phyloP scores from a whole-genome alignment of 2,329 filamentous ascomycete genomes.

The Diplodia intermedia region DNA sequence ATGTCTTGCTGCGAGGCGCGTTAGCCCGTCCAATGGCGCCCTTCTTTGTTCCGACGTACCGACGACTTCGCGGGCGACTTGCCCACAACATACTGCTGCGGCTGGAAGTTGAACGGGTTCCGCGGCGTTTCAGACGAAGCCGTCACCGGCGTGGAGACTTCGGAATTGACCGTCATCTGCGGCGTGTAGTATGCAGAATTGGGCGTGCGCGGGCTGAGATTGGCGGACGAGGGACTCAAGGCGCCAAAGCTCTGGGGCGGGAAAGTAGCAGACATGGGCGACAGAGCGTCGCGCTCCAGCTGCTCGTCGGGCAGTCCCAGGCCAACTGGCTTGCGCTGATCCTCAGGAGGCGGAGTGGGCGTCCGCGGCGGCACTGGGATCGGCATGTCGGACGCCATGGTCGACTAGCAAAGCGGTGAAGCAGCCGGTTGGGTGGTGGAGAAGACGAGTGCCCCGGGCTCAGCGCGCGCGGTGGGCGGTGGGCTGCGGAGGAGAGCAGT shows the following conservation, averaged over 20 bases:
- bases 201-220: conserved; percentile 41
- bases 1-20: conserved; percentile 71
- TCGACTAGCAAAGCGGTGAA: conserved; percentile 34
- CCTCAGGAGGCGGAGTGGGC: conserved; percentile 68
- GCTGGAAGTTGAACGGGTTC: conserved; percentile 94
- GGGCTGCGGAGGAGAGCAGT: not conserved
- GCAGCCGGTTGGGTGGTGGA: conserved; percentile 35
- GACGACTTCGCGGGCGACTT: conserved; percentile 79
- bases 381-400: conserved; percentile 65
- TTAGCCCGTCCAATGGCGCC: not conserved
- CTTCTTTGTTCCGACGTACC: conserved; percentile 56
- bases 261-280: conserved; percentile 50
- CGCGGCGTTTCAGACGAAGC: conserved; percentile 76
- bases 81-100: conserved; percentile 57
- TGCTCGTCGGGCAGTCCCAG: conserved; percentile 43
- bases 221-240: conserved; percentile 58
- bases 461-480: too few relatives aligned
- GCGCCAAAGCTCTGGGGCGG: conserved; percentile 37
- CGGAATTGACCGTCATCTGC: conserved; percentile 37
- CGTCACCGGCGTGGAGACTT: conserved; percentile 48
- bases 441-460: too few relatives aligned
- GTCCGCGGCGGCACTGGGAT: conserved; percentile 68
- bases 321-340: conserved; percentile 45
- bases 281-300: conserved; percentile 45
- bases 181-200: conserved; percentile 40